Percentiles rank a stretch among this genome's conserved stretches.
Evolutionary conservation across 352 stramenopile species (phyloP).

Genomic region (Pythium phragmiticola): DNA sequence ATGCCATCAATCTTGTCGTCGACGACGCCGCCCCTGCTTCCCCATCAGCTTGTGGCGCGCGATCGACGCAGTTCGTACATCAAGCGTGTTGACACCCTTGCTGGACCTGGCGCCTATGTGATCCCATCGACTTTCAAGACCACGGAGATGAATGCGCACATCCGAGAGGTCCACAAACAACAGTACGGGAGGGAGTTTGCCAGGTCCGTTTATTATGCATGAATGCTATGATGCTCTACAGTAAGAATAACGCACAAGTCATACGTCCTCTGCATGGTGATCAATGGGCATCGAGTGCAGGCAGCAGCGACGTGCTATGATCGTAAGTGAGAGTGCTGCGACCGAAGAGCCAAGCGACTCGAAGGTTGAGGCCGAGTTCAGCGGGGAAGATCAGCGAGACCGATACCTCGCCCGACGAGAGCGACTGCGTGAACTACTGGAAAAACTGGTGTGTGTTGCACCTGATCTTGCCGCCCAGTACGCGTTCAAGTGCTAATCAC

Average conservation of each 20-base stretch:
- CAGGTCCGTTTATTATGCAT: constrained; percentile 28
- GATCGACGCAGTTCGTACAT: constrained; percentile 49
- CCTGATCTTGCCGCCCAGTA: no score
- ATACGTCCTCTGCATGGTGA: not conserved
- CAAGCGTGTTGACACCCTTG: constrained; percentile 42
- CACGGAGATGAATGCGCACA: constrained; percentile 31
- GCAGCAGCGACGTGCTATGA: constrained; percentile 5
- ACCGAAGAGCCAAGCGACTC: constrained; percentile 1
- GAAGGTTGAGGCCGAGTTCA: not conserved
- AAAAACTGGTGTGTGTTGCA: constrained; percentile 9
- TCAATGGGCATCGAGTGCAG: not conserved
- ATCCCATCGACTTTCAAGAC: constrained; percentile 58
- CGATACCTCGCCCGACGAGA: constrained; percentile 15
- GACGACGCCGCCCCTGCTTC: constrained; percentile 16
- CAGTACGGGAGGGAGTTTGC: constrained; percentile 60
- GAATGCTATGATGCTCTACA: not conserved
- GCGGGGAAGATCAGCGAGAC: constrained; percentile 6
- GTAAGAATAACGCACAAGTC: not conserved
- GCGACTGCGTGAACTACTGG: constrained; percentile 23
- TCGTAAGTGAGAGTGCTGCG: not conserved
- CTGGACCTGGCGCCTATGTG: constrained; percentile 49
- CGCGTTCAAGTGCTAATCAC: not conserved
- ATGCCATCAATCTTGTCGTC: constrained; percentile 6
- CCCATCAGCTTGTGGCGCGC: constrained; percentile 30
- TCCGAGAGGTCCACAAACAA: constrained; percentile 47